These are phyloP conservation scores for Leccinum rimulosum DNA, from an alignment of 768 basidiomycete genomes.

Conservation along the genomic window DNA sequence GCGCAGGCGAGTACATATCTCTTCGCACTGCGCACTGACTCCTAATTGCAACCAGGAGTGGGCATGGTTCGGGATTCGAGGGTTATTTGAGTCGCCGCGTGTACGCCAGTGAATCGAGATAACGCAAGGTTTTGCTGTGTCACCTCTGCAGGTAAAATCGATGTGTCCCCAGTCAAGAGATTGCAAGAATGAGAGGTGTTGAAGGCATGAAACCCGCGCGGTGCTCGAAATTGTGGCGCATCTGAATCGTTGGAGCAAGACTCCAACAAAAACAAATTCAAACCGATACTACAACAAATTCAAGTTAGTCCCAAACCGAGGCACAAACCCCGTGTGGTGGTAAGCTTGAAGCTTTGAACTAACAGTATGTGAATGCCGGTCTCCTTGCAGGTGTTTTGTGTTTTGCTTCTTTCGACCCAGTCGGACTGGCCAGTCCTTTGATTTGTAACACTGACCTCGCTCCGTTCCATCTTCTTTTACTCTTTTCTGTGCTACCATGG, in stretches of 20 bases:
- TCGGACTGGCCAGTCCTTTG: not conserved
- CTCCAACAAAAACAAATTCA: not conserved
- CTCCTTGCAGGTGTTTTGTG: not conserved
- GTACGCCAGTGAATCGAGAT: not conserved
- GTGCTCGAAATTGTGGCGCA: not conserved
- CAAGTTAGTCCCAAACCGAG: too few relatives aligned
- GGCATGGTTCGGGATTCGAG: not conserved
- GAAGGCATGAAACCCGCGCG: not conserved
- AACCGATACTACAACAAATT: too few relatives aligned
- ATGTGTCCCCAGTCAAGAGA: not conserved
- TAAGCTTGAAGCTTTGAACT: too few relatives aligned
- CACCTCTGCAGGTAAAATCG: not conserved
- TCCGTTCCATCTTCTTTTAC: not conserved
- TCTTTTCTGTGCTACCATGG: not conserved
- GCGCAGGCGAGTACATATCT: constrained; percentile 10
- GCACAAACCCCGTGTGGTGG: too few relatives aligned
- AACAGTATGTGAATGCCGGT: too few relatives aligned
- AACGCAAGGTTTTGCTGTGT: not conserved
- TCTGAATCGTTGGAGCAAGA: not conserved
- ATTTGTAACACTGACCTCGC: not conserved
- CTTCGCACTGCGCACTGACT: not conserved
- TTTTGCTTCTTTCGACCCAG: not conserved
- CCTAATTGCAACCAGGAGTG: not conserved
- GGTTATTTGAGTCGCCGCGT: not conserved
- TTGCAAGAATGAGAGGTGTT: not conserved